phyloP scores from a whole-genome alignment of 2,329 filamentous ascomycete genomes.

The Canariomyces notabilis region DNA sequence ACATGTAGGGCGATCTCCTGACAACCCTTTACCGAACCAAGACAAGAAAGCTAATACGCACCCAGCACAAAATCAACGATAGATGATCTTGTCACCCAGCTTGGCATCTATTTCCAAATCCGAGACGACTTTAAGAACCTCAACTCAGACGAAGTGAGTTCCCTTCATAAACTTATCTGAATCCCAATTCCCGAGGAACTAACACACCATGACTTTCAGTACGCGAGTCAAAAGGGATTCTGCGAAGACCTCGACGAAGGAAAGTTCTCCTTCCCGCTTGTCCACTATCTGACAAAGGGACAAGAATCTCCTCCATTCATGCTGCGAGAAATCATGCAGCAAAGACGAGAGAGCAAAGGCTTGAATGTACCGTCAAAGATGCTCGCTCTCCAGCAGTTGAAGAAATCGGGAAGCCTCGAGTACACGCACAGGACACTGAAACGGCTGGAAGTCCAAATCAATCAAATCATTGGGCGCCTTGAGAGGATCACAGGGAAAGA shows the following conservation, averaged over 20 bases:
- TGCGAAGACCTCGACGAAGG: constrained; percentile 11
- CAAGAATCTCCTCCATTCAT: too few species aligned
- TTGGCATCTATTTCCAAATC: constrained; percentile 10
- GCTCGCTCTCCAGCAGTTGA: neutral
- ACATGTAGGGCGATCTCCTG: neutral
- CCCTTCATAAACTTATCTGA: neutral
- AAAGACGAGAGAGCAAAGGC: neutral
- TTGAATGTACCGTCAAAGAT: neutral
- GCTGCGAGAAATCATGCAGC: neutral
- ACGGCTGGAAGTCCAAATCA: neutral
- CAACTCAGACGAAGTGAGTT: constrained; percentile 3
- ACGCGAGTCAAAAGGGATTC: constrained; percentile 9
- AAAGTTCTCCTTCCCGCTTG: constrained; percentile 8
- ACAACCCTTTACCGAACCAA: neutral
- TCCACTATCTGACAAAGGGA: constrained; percentile 3
- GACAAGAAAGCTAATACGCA: neutral
- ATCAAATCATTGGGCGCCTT: neutral
- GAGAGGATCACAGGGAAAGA: constrained; percentile 4
- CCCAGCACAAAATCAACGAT: neutral
- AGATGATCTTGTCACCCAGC: neutral
- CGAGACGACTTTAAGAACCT: constrained; percentile 10
- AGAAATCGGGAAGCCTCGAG: neutral
- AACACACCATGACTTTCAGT: neutral
- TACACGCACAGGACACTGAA: neutral
- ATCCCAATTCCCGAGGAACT: too few species aligned